phyloP scores from a whole-genome alignment of 2,329 filamentous ascomycete genomes.

The Phoma herbarum region DNA sequence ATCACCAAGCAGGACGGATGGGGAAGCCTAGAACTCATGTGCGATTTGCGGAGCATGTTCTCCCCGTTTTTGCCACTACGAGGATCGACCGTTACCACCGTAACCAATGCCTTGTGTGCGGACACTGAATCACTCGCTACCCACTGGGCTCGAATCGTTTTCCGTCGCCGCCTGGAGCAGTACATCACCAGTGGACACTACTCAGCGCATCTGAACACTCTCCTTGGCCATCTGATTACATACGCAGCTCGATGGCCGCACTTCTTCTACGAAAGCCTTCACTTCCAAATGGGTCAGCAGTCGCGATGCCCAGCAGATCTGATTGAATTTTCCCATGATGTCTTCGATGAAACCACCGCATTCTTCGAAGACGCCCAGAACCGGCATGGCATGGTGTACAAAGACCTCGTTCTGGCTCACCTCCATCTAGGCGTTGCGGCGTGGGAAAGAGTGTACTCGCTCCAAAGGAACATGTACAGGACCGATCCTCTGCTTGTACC shows the following conservation, averaged over 20 bases:
- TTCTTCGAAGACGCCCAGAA: constrained; percentile 2
- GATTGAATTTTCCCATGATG: constrained; percentile 9
- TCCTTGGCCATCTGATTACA: constrained; percentile 7
- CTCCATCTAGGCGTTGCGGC: background rate
- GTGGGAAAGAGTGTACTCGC: background rate
- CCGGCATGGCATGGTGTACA: background rate
- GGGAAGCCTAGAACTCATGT: constrained; percentile 1
- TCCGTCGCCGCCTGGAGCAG: constrained; percentile 6
- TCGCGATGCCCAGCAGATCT: constrained; percentile 7
- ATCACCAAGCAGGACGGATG: background rate
- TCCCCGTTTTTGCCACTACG: constrained; percentile 1
- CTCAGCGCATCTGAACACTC: background rate
- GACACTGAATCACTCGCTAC: constrained; percentile 4
- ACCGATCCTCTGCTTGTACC: background rate
- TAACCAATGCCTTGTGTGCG: background rate
- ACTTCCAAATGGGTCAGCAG: constrained; percentile 6
- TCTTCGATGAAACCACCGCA: constrained; percentile 8
- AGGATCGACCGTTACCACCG: background rate
- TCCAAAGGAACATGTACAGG: background rate
- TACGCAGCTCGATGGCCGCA: constrained; percentile 9
- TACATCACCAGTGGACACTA: background rate
- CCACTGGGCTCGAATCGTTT: constrained; percentile 8
- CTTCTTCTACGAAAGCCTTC: constrained; percentile 9
- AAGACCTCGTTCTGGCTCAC: constrained; percentile 9
- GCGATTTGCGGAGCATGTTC: background rate